phyloP scores from a whole-genome alignment of 768 basidiomycete species.

The Russula lepida region DNA sequence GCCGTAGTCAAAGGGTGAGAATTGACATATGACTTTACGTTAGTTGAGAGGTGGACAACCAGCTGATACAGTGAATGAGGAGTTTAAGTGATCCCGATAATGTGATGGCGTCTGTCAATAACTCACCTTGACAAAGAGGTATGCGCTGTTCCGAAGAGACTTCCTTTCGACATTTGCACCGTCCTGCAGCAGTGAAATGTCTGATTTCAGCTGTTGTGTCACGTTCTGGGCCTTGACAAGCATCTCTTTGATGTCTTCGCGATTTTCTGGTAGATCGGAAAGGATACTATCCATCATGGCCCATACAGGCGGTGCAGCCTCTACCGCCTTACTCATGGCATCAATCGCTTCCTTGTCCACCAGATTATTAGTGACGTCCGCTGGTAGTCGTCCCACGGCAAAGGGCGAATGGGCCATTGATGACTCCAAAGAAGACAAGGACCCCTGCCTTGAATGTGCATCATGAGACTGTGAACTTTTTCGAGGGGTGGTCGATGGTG shows the following conservation, averaged over 20 bases:
- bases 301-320: conserved; percentile 78
- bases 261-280: conserved; percentile 35
- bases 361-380: conserved; percentile 48
- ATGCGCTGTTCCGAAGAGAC: conserved; percentile 67
- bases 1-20: conserved; percentile 47
- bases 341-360: conserved; percentile 75
- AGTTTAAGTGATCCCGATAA: neutral
- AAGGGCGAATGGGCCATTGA: conserved; percentile 34
- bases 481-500: neutral
- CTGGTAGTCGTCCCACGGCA: conserved; percentile 31
- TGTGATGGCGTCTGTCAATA: neutral
- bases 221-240: conserved; percentile 55
- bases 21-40: conserved; percentile 56
- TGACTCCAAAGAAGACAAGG: conserved; percentile 34
- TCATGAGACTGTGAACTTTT: conserved; percentile 15
- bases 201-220: conserved; percentile 53
- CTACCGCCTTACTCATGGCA: conserved; percentile 69
- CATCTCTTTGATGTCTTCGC: conserved; percentile 41
- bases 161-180: conserved; percentile 49
- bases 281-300: conserved; percentile 67
- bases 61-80: conserved; percentile 34
- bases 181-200: conserved; percentile 50
- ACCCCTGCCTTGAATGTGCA: conserved; percentile 37
- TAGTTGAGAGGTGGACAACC: conserved; percentile 67
- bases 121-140: conserved; percentile 71